These are phyloP conservation scores for Pilaira anomala DNA, from an alignment of 192 early-diverging fungal species.

Conservation along the genomic window DNA sequence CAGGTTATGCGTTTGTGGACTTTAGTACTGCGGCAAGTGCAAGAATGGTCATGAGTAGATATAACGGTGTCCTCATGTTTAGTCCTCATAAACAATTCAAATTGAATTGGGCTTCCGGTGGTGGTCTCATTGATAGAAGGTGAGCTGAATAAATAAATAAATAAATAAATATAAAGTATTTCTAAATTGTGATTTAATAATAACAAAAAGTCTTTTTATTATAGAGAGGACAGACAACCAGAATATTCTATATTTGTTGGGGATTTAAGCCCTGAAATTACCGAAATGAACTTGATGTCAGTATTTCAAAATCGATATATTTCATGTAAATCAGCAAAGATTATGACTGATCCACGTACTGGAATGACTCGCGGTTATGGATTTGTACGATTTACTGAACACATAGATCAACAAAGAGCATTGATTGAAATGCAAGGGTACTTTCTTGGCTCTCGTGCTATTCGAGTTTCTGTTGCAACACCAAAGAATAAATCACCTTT, in stretches of 20 bases:
- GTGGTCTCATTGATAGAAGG: conserved; percentile 57
- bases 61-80: conserved; percentile 82
- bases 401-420: conserved; percentile 86
- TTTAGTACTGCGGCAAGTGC: conserved; percentile 67
- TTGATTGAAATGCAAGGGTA: conserved; percentile 89
- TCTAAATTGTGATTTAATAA: too few species aligned
- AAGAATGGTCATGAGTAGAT: conserved; percentile 59
- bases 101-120: conserved; percentile 94
- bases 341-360: conserved; percentile 86
- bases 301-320: conserved; percentile 82
- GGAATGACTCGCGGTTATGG: conserved; percentile 86
- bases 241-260: conserved; percentile 98
- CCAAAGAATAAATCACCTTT: conserved; percentile 50
- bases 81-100: conserved; percentile 78
- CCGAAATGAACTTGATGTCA: conserved; percentile 75
- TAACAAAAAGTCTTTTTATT: conserved; percentile 22
- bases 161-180: background rate
- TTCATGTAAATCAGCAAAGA: conserved; percentile 87
- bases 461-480: conserved; percentile 88
- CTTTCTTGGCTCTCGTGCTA: conserved; percentile 75
- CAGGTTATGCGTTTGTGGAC: conserved; percentile 95
- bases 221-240: conserved; percentile 60
- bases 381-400: conserved; percentile 89
- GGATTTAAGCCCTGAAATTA: conserved; percentile 88
- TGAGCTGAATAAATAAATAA: conserved; percentile 21